phyloP scores from a whole-genome alignment of 768 basidiomycete species.

The Pisolithus microcarpus region DNA sequence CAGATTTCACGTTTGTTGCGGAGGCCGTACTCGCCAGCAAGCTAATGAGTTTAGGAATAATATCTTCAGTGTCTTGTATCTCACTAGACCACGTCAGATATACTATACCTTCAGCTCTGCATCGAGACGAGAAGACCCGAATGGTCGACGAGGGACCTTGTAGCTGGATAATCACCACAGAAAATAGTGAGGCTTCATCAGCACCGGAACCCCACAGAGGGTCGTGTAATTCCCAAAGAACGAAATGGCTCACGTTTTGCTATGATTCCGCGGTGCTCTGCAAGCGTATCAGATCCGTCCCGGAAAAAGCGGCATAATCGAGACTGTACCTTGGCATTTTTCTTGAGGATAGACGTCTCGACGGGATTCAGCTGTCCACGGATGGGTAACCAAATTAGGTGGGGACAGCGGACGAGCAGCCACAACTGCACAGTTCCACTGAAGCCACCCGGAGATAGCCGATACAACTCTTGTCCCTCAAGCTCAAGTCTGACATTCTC shows the following conservation, averaged over 20 bases:
- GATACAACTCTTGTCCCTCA: constrained; percentile 24
- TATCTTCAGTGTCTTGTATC: not conserved
- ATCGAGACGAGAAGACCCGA: constrained; percentile 97
- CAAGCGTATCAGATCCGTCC: constrained; percentile 28
- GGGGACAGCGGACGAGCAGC: constrained; percentile 32
- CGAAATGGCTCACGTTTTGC: constrained; percentile 75
- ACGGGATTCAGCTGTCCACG: constrained; percentile 18
- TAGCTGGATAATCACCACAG: constrained; percentile 60
- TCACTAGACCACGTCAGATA: not conserved
- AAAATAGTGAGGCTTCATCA: constrained; percentile 59
- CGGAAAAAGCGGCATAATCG: constrained; percentile 1
- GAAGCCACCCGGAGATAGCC: constrained; percentile 64
- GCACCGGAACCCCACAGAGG: constrained; percentile 63
- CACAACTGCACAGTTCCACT: constrained; percentile 60
- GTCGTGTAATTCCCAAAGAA: constrained; percentile 36
- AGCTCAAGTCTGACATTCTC: constrained; percentile 40
- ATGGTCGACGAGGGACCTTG: constrained; percentile 98
- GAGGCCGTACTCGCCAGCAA: constrained; percentile 99
- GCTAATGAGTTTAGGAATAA: constrained; percentile 41
- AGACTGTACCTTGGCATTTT: constrained; percentile 75
- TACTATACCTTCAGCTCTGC: constrained; percentile 88
- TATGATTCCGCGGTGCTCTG: constrained; percentile 91
- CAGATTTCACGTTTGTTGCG: constrained; percentile 99
- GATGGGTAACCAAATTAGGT: constrained; percentile 25
- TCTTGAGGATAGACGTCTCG: constrained; percentile 44